Evolutionary conservation across 306 rosid species (phyloP).

Genomic region (Lathyrus sativus): DNA sequence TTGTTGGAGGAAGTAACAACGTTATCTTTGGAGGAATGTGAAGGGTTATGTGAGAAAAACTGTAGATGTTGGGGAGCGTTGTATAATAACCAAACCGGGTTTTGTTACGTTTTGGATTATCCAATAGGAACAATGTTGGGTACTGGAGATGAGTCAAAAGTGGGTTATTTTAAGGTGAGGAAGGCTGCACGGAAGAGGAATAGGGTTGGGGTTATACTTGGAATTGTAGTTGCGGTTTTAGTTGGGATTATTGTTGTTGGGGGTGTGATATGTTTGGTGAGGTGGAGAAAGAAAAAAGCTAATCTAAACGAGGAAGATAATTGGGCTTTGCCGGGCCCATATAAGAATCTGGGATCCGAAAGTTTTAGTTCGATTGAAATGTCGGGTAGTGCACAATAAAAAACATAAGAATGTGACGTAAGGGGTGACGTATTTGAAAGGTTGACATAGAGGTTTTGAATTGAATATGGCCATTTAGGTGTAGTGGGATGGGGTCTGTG

Average conservation of each 20-base stretch:
- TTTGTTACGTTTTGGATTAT: conserved; percentile 65
- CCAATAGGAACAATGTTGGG: conserved; percentile 66
- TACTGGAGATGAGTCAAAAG: conserved; percentile 54
- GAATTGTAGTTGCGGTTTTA: conserved; percentile 26
- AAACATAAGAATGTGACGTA: conserved; percentile 51
- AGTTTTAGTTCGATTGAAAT: conserved; percentile 76
- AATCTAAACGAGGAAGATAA: conserved; percentile 44
- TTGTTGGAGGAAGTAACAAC: conserved; percentile 43
- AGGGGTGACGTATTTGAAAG: conserved; percentile 51
- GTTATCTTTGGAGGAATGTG: conserved; percentile 60
- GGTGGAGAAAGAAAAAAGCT: conserved; percentile 35
- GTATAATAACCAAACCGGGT: conserved; percentile 60
- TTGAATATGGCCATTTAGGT: neutral
- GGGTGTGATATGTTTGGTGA: conserved; percentile 36
- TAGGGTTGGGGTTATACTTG: conserved; percentile 44
- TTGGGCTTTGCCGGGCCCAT: conserved; percentile 73
- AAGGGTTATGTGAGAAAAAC: conserved; percentile 54
- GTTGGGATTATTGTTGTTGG: conserved; percentile 38
- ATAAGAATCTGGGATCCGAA: conserved; percentile 73
- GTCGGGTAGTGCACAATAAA: conserved; percentile 10
- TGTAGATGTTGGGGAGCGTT: conserved; percentile 89
- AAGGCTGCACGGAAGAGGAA: conserved; percentile 35
- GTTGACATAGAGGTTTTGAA: conserved; percentile 16
- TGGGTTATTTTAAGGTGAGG: conserved; percentile 83
- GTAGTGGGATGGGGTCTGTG: neutral